Percentiles rank a stretch among this genome's conserved stretches.
Conservation (phyloP, 2,329 filamentous ascomycete species). For the Trichoderma sp. region DNA sequence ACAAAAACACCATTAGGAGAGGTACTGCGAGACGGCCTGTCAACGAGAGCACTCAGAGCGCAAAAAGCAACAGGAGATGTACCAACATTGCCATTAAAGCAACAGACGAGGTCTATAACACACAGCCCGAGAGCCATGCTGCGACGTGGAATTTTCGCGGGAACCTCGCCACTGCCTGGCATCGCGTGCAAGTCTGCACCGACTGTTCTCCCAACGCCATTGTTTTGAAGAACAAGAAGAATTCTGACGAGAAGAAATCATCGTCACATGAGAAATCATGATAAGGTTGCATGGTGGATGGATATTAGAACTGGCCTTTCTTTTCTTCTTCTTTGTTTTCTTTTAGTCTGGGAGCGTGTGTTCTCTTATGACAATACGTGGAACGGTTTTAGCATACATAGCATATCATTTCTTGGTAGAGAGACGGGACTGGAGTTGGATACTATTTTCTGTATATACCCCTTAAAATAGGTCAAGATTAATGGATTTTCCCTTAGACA, state of each 20-base stretch:
- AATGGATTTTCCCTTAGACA: too few species aligned
- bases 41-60: background rate
- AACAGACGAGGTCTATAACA: slow-evolving; percentile 66
- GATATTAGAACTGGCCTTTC: background rate
- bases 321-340: background rate
- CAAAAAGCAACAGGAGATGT: slow-evolving; percentile 36
- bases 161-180: slow-evolving; percentile 68
- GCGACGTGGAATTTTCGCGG: slow-evolving; percentile 65
- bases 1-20: slow-evolving; percentile 16
- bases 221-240: background rate
- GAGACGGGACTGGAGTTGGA: background rate
- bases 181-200: slow-evolving; percentile 50
- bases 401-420: background rate
- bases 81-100: slow-evolving; percentile 64
- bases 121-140: slow-evolving; percentile 62
- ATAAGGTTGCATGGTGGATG: background rate
- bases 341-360: background rate
- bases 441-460: background rate
- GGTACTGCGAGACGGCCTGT: background rate
- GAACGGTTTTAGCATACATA: background rate
- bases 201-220: slow-evolving; percentile 31
- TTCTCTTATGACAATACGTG: background rate
- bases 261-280: background rate
- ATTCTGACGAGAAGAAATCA: background rate
- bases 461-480: background rate